Evolutionary conservation across 768 basidiomycete genomes (phyloP), one percentile per base, ranked within the genome.

Genomic region (Trametes coccinea): DNA sequence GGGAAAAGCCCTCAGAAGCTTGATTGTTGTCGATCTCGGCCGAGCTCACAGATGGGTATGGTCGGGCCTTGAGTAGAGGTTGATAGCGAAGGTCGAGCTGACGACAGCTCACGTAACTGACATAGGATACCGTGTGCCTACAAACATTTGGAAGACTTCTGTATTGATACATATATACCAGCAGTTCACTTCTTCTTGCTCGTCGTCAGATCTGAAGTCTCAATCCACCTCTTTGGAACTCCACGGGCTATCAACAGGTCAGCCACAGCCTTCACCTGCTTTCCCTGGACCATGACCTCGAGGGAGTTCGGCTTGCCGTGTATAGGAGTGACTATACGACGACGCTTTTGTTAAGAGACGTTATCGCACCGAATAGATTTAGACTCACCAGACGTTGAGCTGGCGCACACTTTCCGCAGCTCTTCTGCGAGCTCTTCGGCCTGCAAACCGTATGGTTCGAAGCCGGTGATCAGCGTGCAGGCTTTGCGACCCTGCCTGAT

Each of bases 241-340:
- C 94, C 92, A 64, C 82, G 84, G 27, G 76, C 79, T 2, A 82
- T 71, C 43, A 97, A 71, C 61, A 92, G 82, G 4, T 90, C 88
- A 9, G 80, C 76, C 10, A 93, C 88, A 2, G 78, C 75, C 64
- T 82, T 81, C 17, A 80, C 77, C 67, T 96, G 93, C 63, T 90
- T 90, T 2, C 95, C 95, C 69, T 96, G 95, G 0, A 96, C 87
- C 63, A 90, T 77, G 8, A 97, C 86, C 67, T 95, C 91, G 54
- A 82, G 66, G 1, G 82, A 83, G 2, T 82, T 76, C 14, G 77
- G 67, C 70, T 85, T 88, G 0, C 88, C 87, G 5, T 76, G 77
- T n/a, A 82, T 56, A 0, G 85, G 83, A 0, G 85, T 82, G 14
- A 89, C 90, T 91, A 66, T 31, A 22, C 4, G 10, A 27, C 6